phyloP scores from a whole-genome alignment of 352 stramenopile genomes.

The Phytopythium ostracodes region DNA sequence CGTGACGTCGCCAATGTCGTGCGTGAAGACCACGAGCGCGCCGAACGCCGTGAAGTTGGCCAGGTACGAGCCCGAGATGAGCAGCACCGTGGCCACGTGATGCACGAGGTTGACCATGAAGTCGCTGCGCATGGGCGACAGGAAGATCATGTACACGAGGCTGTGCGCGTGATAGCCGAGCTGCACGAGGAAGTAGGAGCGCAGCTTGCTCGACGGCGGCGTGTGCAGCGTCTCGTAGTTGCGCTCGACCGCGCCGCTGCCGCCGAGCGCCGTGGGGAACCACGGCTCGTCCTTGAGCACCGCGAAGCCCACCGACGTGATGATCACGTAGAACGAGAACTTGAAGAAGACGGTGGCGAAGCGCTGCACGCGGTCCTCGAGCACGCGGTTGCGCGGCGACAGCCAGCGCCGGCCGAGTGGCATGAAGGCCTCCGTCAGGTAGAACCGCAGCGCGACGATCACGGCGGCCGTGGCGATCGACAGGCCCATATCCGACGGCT shows the following conservation, averaged over 20 bases:
- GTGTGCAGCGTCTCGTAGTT: slow-evolving; percentile 26
- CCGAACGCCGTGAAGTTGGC: slow-evolving; percentile 47
- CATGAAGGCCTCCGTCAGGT: slow-evolving; percentile 18
- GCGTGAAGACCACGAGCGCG: slow-evolving; percentile 42
- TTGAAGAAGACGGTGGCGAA: slow-evolving; percentile 38
- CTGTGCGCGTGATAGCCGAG: slow-evolving; percentile 57
- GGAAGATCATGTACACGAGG: slow-evolving; percentile 48
- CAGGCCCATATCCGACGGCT: slow-evolving; percentile 21
- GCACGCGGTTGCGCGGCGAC: slow-evolving; percentile 19
- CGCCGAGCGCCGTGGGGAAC: slow-evolving; percentile 41
- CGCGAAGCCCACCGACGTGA: slow-evolving; percentile 29
- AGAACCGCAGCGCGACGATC: slow-evolving; percentile 27
- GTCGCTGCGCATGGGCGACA: slow-evolving; percentile 56
- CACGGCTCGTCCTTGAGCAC: slow-evolving; percentile 49
- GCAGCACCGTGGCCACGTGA: slow-evolving; percentile 52
- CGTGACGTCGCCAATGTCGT: slow-evolving; percentile 52
- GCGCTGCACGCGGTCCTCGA: slow-evolving; percentile 27
- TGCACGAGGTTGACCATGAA: slow-evolving; percentile 60
- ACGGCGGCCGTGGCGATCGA: slow-evolving; percentile 20
- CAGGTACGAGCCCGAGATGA: slow-evolving; percentile 52
- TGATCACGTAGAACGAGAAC: slow-evolving; percentile 29
- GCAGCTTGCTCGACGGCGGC: slow-evolving; percentile 26
- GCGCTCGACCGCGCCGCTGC: slow-evolving; percentile 25
- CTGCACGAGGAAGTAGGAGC: slow-evolving; percentile 49
- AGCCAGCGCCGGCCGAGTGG: slow-evolving; percentile 21